Percentiles rank a stretch among this genome's conserved stretches.
Evolutionary conservation across 331 rosid species (phyloP).

Genomic region (Rhamnella rubrinervis): DNA sequence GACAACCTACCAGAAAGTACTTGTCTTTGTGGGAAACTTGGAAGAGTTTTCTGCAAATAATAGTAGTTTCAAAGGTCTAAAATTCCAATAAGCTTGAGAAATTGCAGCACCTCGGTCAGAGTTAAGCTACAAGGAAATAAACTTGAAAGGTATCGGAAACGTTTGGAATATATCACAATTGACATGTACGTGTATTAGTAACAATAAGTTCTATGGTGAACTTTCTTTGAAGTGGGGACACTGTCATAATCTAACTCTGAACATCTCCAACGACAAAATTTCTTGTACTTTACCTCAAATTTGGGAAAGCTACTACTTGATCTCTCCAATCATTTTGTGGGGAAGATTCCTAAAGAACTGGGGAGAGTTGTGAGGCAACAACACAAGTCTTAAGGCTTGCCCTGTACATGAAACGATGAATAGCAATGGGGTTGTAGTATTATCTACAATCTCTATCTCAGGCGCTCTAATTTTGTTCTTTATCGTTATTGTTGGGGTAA

Average conservation of each 20-base stretch:
- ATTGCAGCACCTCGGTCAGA: too few relatives aligned
- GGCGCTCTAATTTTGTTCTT: constrained; percentile 2
- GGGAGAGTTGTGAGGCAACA: constrained; percentile 29
- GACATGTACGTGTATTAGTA: neutral
- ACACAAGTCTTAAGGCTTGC: constrained; percentile 22
- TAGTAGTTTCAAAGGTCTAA: neutral
- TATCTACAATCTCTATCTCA: neutral
- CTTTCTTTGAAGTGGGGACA: neutral
- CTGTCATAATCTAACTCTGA: neutral
- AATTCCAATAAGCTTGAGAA: too few relatives aligned
- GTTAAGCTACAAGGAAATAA: neutral
- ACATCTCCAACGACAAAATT: neutral
- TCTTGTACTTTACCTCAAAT: neutral
- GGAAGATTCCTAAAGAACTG: neutral
- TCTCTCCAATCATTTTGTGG: neutral
- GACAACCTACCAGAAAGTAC: too few relatives aligned
- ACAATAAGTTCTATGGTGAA: neutral
- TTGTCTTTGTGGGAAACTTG: too few relatives aligned
- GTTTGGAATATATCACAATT: neutral
- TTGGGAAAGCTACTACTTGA: neutral
- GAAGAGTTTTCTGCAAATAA: neutral
- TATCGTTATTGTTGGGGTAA: neutral
- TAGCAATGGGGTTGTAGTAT: neutral
- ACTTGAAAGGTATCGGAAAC: neutral
- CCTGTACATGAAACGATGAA: neutral